Percentiles rank a stretch among this genome's conserved stretches.
Evolutionary conservation across 805 yeast species (phyloP).

Genomic region (Isabelozyma pseudorhagii): DNA sequence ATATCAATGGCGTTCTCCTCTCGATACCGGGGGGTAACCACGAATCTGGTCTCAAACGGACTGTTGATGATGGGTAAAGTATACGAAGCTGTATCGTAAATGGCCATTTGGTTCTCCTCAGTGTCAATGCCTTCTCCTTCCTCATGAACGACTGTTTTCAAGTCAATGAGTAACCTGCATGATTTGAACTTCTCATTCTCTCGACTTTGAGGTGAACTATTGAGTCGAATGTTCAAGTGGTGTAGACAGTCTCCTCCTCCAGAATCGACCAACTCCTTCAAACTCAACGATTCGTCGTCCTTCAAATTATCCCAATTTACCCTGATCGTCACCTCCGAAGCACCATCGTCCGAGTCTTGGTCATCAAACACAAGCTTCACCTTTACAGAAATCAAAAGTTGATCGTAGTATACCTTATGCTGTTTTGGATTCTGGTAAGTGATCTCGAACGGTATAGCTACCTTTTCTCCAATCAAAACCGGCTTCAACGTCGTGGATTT

Average conservation of each 20-base stretch:
- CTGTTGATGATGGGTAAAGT: conserved; percentile 19
- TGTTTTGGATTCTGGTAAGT: conserved; percentile 11
- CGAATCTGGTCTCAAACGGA: conserved; percentile 19
- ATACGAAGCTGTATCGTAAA: conserved; percentile 20
- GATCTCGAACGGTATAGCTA: conserved; percentile 17
- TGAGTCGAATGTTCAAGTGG: conserved; percentile 19
- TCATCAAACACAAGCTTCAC: conserved; percentile 11
- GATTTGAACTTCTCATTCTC: conserved; percentile 6
- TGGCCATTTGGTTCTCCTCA: conserved; percentile 10
- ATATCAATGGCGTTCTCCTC: conserved; percentile 24
- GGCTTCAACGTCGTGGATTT: conserved; percentile 6
- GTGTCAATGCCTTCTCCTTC: conserved; percentile 1
- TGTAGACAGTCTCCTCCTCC: conserved; percentile 4
- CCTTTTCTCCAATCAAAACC: conserved; percentile 29
- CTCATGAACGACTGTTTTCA: conserved; percentile 18
- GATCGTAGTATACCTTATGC: conserved; percentile 12
- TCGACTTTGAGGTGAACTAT: conserved; percentile 9
- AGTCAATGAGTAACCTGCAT: conserved; percentile 13
- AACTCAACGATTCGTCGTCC: conserved; percentile 36
- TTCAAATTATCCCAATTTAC: conserved; percentile 33
- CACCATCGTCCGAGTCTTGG: conserved; percentile 2
- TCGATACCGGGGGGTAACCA: conserved; percentile 25
- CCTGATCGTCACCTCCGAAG: conserved; percentile 14
- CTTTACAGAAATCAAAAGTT: conserved; percentile 18
- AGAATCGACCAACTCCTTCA: conserved; percentile 11